These are phyloP conservation scores for Lentinula novae-zelandiae DNA, from an alignment of 1,284 basidiomycete genomes.

Conservation along the genomic window DNA sequence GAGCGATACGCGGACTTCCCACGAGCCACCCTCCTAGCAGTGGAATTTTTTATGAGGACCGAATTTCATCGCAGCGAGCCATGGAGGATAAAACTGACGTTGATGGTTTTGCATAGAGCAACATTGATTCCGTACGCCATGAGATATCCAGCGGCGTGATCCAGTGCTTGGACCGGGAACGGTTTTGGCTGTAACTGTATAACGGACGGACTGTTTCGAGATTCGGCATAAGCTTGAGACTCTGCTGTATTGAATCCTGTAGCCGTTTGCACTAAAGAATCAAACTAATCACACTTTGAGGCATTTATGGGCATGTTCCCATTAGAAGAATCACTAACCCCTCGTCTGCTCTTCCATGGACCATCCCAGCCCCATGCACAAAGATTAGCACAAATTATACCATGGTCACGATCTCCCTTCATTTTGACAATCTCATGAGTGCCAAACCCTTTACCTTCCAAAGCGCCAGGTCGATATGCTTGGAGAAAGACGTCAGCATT, in stretches of 20 bases:
- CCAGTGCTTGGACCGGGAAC: conserved; percentile 60
- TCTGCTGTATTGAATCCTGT: conserved; percentile 62
- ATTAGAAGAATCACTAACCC: conserved; percentile 32
- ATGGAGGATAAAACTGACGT: conserved; percentile 28
- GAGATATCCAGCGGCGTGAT: conserved; percentile 60
- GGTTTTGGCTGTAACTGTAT: conserved; percentile 33
- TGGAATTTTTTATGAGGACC: background rate
- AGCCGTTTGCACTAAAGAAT: conserved; percentile 66
- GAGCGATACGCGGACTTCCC: conserved; percentile 59
- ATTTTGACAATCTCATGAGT: conserved; percentile 34
- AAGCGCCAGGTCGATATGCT: conserved; percentile 55
- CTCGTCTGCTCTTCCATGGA: conserved; percentile 53
- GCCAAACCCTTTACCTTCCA: conserved; percentile 51
- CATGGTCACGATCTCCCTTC: conserved; percentile 30
- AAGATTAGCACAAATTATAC: conserved; percentile 57
- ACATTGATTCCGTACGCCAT: conserved; percentile 58
- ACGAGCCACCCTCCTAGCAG: conserved; percentile 56
- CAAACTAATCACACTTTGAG: conserved; percentile 41
- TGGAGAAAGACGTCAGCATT: conserved; percentile 64
- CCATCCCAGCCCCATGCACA: conserved; percentile 61
- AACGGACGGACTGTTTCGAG: conserved; percentile 16
- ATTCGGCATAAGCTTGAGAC: conserved; percentile 41
- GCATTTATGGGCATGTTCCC: background rate
- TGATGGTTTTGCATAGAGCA: conserved; percentile 50
- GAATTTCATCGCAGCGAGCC: background rate